phyloP scores from a whole-genome alignment of 75 land plant genomes.

The Gnetum montanum region DNA sequence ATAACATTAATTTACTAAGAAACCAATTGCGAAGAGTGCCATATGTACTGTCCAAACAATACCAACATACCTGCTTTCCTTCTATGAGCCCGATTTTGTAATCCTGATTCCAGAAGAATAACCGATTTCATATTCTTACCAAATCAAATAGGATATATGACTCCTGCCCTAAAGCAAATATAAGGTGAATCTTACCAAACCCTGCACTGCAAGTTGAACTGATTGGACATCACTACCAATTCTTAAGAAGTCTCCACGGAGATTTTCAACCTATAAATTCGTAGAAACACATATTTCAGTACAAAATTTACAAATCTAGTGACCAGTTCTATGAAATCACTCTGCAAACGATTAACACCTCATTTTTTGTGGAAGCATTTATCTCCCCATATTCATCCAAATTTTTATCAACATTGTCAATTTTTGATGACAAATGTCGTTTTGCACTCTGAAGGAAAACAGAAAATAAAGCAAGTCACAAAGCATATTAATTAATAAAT shows the following conservation, averaged over 20 bases:
- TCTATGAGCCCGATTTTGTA: slow-evolving; percentile 31
- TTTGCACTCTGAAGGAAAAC: slow-evolving; percentile 32
- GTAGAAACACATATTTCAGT: too few relatives aligned
- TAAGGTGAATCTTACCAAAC: slow-evolving; percentile 21
- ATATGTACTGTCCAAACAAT: neutral
- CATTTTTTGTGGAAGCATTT: slow-evolving; percentile 24
- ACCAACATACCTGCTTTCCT: slow-evolving; percentile 36
- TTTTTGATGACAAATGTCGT: slow-evolving; percentile 32
- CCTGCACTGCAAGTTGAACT: slow-evolving; percentile 41
- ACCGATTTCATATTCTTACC: neutral
- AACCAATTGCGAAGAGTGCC: neutral
- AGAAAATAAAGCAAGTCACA: too few relatives aligned
- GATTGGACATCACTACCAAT: slow-evolving; percentile 28
- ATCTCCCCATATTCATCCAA: slow-evolving; percentile 29
- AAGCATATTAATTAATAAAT: too few relatives aligned
- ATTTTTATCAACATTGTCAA: slow-evolving; percentile 28
- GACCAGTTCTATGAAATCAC: neutral
- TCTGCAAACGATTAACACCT: slow-evolving; percentile 18
- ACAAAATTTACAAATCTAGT: too few relatives aligned
- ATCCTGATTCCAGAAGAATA: slow-evolving; percentile 17
- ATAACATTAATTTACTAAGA: neutral
- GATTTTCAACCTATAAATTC: slow-evolving; percentile 27
- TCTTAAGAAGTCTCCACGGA: slow-evolving; percentile 24
- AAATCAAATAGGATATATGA: neutral
- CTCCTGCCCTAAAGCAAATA: neutral